These are phyloP conservation scores for Elaeagnus macrophylla DNA, from an alignment of 306 rosid species.

Conservation along the genomic window DNA sequence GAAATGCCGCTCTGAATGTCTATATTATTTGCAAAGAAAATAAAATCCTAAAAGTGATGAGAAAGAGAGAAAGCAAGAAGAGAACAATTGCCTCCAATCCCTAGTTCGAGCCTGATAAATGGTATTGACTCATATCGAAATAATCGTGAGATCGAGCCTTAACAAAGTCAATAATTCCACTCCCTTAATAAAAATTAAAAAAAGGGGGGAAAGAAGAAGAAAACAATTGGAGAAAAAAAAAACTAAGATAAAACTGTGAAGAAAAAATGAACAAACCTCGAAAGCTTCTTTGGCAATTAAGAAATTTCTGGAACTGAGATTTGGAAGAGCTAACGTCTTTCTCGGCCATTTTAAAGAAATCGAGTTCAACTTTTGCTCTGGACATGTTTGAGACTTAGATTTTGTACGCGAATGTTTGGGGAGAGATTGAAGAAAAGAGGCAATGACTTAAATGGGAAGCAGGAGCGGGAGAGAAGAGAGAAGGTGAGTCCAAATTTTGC, in stretches of 20 bases:
- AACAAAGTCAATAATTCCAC: too few species aligned
- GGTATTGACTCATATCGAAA: too few species aligned
- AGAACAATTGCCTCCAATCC: too few species aligned
- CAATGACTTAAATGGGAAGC: too few species aligned
- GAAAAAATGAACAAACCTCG: slow-evolving; percentile 13
- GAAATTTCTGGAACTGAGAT: slow-evolving; percentile 38
- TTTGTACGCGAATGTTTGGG: too few species aligned
- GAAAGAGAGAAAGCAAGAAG: background rate
- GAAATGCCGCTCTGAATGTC: slow-evolving; percentile 28
- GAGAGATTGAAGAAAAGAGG: too few species aligned
- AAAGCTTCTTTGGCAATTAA: slow-evolving; percentile 34
- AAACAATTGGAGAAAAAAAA: too few species aligned
- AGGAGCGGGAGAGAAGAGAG: too few species aligned
- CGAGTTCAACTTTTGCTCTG: slow-evolving; percentile 27
- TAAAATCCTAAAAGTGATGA: background rate
- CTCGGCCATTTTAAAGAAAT: slow-evolving; percentile 30
- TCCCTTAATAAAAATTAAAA: background rate
- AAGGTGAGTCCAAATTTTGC: too few species aligned
- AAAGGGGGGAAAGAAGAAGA: background rate
- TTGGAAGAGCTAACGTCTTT: slow-evolving; percentile 10
- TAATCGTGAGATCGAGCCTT: too few species aligned
- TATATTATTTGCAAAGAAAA: background rate
- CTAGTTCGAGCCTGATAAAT: too few species aligned
- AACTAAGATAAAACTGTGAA: too few species aligned
- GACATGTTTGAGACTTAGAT: slow-evolving; percentile 12